Conservation (phyloP, 352 stramenopile species). For the Aphanomyces cochlioides region DNA sequence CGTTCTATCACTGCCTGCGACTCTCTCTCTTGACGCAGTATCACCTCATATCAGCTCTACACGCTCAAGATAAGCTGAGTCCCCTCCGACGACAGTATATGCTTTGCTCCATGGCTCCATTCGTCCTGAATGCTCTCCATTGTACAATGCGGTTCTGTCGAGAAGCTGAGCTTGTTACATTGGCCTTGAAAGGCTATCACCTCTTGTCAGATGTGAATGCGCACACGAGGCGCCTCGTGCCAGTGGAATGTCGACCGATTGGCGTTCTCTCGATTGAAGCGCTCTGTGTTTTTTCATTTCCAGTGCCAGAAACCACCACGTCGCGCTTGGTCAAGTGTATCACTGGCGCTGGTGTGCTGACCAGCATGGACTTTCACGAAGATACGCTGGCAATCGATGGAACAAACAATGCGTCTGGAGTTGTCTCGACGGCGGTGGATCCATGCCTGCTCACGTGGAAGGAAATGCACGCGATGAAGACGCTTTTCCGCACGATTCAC, state of each 20-base stretch:
- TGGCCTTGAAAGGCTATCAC: slow-evolving; percentile 83
- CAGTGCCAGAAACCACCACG: slow-evolving; percentile 59
- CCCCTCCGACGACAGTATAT: slow-evolving; percentile 25
- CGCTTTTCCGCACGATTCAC: slow-evolving; percentile 72
- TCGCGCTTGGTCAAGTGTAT: slow-evolving; percentile 40
- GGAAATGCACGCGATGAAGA: slow-evolving; percentile 87
- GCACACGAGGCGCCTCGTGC: slow-evolving; percentile 53
- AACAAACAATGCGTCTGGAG: background rate
- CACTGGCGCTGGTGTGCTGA: slow-evolving; percentile 3
- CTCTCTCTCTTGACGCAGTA: slow-evolving; percentile 67
- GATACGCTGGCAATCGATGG: background rate
- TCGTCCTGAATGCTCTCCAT: slow-evolving; percentile 67
- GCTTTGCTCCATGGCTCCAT: slow-evolving; percentile 44
- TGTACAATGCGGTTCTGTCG: slow-evolving; percentile 75
- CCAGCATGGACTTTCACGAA: slow-evolving; percentile 7
- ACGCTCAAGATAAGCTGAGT: background rate
- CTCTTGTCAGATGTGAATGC: slow-evolving; percentile 73
- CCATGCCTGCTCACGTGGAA: slow-evolving; percentile 48
- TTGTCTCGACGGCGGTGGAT: background rate
- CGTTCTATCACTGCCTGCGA: slow-evolving; percentile 76
- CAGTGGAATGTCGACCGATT: slow-evolving; percentile 37
- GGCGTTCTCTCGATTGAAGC: slow-evolving; percentile 65
- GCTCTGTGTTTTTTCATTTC: slow-evolving; percentile 77
- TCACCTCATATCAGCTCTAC: slow-evolving; percentile 64
- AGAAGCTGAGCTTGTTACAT: slow-evolving; percentile 75